Evolutionary conservation across 2,329 filamentous ascomycete genomes (phyloP).

Genomic region (Fusarium guadeloupense): DNA sequence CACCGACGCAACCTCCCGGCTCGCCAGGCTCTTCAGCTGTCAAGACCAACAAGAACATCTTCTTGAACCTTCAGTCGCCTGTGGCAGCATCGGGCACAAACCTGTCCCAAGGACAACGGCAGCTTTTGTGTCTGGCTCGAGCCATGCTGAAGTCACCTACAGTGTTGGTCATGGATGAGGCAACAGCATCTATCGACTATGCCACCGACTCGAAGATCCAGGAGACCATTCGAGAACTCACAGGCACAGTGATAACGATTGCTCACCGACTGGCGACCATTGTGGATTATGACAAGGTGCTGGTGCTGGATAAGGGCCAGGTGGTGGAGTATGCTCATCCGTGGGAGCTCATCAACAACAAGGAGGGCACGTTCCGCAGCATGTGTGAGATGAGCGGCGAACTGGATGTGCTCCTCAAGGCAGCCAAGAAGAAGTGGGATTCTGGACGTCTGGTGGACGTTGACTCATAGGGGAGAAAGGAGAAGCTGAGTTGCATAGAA

Average conservation of each 20-base stretch:
- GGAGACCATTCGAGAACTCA: conserved; percentile 92
- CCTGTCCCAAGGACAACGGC: conserved; percentile 93
- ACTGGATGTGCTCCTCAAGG: conserved; percentile 58
- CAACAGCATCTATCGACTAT: conserved; percentile 97
- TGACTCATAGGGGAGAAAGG: conserved; percentile 36
- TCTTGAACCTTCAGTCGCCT: conserved; percentile 83
- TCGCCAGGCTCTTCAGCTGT: conserved; percentile 50
- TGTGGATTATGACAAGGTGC: conserved; percentile 96
- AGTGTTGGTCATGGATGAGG: conserved; percentile 99
- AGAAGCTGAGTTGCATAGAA: conserved; percentile 6
- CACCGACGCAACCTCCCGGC: conserved; percentile 37
- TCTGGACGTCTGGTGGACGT: conserved; percentile 51
- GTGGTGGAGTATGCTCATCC: conserved; percentile 94
- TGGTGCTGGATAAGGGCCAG: conserved; percentile 88
- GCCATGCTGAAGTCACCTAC: conserved; percentile 91
- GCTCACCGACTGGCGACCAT: conserved; percentile 96
- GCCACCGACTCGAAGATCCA: conserved; percentile 96
- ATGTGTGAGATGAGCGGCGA: conserved; percentile 75
- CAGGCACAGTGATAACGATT: conserved; percentile 94
- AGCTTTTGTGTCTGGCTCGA: conserved; percentile 91
- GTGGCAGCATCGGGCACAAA: conserved; percentile 94
- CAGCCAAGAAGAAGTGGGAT: conserved; percentile 65
- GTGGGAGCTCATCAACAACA: conserved; percentile 77
- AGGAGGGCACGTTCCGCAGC: conserved; percentile 69
- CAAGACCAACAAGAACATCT: conserved; percentile 89